Evolutionary conservation across 495 filamentous ascomycete species (phyloP), one percentile per base, ranked within the genome.

Genomic region (Cladorrhinum samala): DNA sequence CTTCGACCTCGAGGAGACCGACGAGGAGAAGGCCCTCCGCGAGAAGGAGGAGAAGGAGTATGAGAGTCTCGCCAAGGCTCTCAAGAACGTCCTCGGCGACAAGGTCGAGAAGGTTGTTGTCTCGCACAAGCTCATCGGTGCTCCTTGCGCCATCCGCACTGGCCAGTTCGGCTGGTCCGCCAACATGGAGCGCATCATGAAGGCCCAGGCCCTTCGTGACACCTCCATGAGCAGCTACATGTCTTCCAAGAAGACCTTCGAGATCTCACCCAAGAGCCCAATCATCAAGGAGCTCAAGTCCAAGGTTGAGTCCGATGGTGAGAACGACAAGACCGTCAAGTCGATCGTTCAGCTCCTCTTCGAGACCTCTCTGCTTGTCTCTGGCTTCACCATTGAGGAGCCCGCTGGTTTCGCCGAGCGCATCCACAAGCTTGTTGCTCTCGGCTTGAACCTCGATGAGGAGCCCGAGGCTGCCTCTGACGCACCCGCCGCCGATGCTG

Each of bases 121-220:
- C 70, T 90, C 85, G 62, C 90, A 96, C 89, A 97, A 97, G 86
- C 85, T 98, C 49, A 80, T 89, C 64, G 91, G 90, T 67, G 77
- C 94, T 56, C 93, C 93, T 68, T 97, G 94, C 75, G 93, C 93
- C 71, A 97, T 98, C 79, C 93, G 93, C 74, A 98, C 93, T 61
- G 93, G 94, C 66, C 93, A 98, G 80, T 98, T 98, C 74, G 93
- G 93, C 77, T 98, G 93, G 93, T 96, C 91, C 39, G 93, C 93
- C 70, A 98, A 98, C 83, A 98, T 98, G 93, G 93, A 98, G 85
- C 94, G 93, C 80, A 98, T 98, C 84, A 98, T 98, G 93, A 98
- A 98, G 85, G 94, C 93, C 27, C 93, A 98, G 81, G 93, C 93
- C 71, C 89, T 98, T 62, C 94, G 93, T 78, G 93, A 98, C 77